phyloP scores from a whole-genome alignment of 768 basidiomycete genomes.

The Tulasnella sp. region DNA sequence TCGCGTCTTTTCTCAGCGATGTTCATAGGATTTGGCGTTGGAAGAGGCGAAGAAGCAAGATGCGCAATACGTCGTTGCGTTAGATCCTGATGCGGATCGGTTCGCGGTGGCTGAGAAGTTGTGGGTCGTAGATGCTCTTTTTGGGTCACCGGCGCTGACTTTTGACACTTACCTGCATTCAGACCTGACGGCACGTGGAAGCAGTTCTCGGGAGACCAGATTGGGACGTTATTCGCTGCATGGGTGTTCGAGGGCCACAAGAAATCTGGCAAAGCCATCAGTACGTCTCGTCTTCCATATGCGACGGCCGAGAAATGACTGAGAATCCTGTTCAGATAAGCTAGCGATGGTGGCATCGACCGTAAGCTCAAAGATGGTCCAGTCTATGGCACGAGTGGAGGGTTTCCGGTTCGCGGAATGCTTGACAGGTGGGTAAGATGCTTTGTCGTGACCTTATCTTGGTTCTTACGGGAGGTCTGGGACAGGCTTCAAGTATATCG shows the following conservation, averaged over 20 bases:
- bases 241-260: conserved; percentile 34
- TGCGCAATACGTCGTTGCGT: conserved; percentile 61
- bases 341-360: conserved; percentile 81
- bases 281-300: conserved; percentile 23
- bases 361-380: conserved; percentile 84
- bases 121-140: conserved; percentile 30
- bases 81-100: conserved; percentile 81
- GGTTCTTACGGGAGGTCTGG: conserved; percentile 15
- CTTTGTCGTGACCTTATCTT: background rate
- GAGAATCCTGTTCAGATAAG: conserved; percentile 33
- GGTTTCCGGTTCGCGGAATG: conserved; percentile 80
- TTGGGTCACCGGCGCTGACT: background rate
- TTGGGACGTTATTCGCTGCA: conserved; percentile 45
- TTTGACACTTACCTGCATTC: background rate
- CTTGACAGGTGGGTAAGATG: conserved; percentile 46
- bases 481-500: conserved; percentile 80
- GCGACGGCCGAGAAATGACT: background rate
- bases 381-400: conserved; percentile 57
- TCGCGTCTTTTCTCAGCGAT: background rate
- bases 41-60: conserved; percentile 41
- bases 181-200: conserved; percentile 48
- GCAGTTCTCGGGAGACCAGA: conserved; percentile 72
- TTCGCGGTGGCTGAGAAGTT: conserved; percentile 64
- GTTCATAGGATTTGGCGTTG: conserved; percentile 54
- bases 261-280: conserved; percentile 33